phyloP scores from a whole-genome alignment of 2,329 filamentous ascomycete genomes.

The Diaporthe eres region DNA sequence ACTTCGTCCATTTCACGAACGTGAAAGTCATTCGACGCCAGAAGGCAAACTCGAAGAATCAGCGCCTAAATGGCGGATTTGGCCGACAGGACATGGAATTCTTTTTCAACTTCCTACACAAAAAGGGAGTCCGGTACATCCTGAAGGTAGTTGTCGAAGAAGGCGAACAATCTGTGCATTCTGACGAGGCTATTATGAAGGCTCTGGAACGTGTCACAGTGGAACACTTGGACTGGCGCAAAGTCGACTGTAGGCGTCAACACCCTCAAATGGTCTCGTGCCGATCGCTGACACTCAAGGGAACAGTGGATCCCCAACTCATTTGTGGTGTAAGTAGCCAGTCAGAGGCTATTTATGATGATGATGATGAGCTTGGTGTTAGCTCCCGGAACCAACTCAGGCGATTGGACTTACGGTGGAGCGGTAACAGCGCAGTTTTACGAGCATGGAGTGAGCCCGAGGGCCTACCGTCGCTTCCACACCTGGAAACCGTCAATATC shows the following conservation, averaged over 20 bases:
- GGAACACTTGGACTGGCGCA: slow-evolving; percentile 6
- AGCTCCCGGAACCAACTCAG: not conserved
- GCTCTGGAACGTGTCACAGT: not conserved
- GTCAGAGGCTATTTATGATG: not conserved
- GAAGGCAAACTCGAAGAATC: not conserved
- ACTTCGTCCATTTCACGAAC: not conserved
- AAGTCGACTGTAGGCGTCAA: not conserved
- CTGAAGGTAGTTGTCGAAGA: not conserved
- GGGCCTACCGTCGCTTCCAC: not conserved
- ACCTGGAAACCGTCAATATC: not conserved
- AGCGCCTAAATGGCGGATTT: not conserved
- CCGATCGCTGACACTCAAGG: not conserved
- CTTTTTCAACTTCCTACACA: not conserved
- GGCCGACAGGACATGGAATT: slow-evolving; percentile 10
- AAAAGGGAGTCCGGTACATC: not conserved
- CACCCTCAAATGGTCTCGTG: too few species aligned
- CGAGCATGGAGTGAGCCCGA: slow-evolving; percentile 20
- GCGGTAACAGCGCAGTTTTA: not conserved
- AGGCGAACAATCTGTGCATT: not conserved
- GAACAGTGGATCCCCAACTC: not conserved
- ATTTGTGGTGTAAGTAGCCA: slow-evolving; percentile 1
- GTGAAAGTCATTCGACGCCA: not conserved
- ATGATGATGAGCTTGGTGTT: too few species aligned
- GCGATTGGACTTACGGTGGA: not conserved
- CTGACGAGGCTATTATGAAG: not conserved